Conservation (phyloP, 257 asterid genomes). For the Solanum ossicruentum region DNA sequence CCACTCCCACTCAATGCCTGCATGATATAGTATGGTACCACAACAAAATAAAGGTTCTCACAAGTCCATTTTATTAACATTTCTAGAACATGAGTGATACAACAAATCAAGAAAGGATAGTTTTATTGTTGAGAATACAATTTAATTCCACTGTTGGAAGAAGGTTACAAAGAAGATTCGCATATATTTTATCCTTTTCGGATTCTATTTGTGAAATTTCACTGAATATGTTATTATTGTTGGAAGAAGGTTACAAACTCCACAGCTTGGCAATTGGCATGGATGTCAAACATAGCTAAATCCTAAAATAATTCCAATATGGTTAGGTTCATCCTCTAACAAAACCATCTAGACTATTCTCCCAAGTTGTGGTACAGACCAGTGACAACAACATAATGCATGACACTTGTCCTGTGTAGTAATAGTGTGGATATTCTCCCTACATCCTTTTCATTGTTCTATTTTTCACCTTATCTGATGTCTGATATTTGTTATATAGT, state of each 20-base stretch:
- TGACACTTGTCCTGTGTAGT: background rate
- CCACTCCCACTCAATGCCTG: background rate
- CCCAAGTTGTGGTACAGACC: background rate
- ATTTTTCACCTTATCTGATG: background rate
- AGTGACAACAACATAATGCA: background rate
- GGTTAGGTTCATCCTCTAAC: background rate
- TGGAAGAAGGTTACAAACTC: background rate
- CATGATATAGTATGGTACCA: background rate
- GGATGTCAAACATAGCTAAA: background rate
- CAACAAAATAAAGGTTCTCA: background rate
- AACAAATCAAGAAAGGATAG: background rate
- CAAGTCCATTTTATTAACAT: background rate
- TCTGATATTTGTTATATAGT: rapidly evolving
- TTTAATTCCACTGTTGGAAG: background rate
- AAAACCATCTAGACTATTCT: background rate
- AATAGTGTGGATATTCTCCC: background rate
- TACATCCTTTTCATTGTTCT: background rate
- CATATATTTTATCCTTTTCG: too few relatives aligned
- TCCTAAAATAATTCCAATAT: background rate
- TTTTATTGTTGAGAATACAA: background rate
- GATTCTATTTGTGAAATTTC: too few relatives aligned
- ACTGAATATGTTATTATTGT: too few relatives aligned
- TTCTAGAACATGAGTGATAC: background rate
- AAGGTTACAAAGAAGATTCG: background rate
- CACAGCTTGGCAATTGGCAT: background rate